These are phyloP conservation scores for Pezizomycotina sp. DNA, from an alignment of 2,329 filamentous ascomycete species.

Conservation along the genomic window DNA sequence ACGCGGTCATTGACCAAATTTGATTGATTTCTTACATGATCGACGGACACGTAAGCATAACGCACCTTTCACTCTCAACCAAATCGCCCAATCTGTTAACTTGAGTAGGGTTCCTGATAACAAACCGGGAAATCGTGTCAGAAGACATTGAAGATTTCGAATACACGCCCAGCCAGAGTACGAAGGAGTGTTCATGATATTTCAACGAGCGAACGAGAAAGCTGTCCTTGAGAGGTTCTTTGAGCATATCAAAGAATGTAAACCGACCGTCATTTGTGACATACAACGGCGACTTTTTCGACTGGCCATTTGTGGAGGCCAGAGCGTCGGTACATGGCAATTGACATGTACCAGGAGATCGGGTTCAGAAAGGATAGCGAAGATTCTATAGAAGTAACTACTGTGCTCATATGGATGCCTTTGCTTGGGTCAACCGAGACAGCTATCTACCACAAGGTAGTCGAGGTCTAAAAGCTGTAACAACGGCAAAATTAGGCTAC, in stretches of 20 bases:
- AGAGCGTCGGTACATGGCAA: slow-evolving; percentile 78
- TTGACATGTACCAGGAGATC: slow-evolving; percentile 98
- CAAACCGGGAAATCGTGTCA: slow-evolving; percentile 91
- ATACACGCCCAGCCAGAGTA: slow-evolving; percentile 95
- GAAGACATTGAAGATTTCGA: slow-evolving; percentile 97
- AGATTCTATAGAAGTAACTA: slow-evolving; percentile 91
- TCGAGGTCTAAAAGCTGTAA: slow-evolving; percentile 92
- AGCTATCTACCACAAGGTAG: slow-evolving; percentile 95
- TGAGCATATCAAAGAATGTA: slow-evolving; percentile 81
- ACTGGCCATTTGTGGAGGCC: slow-evolving; percentile 97
- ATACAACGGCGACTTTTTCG: slow-evolving; percentile 99
- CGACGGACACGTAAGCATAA: slow-evolving; percentile 49
- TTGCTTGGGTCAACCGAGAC: slow-evolving; percentile 97
- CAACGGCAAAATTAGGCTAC: slow-evolving; percentile 92
- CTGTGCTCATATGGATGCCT: slow-evolving; percentile 97
- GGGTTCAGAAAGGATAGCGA: slow-evolving; percentile 90
- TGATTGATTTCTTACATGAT: slow-evolving; percentile 99
- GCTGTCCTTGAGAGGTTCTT: slow-evolving; percentile 81
- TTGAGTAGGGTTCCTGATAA: slow-evolving; percentile 67
- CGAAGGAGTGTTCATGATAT: slow-evolving; percentile 86
- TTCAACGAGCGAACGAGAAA: slow-evolving; percentile 93
- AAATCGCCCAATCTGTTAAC: slow-evolving; percentile 1
- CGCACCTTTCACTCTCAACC: not conserved
- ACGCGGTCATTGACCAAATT: slow-evolving; percentile 83
- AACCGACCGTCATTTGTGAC: slow-evolving; percentile 94